Evolutionary conservation across 1,284 basidiomycete genomes (phyloP), one percentile per base, ranked within the genome.

Genomic region (Neonothopanus nambi): DNA sequence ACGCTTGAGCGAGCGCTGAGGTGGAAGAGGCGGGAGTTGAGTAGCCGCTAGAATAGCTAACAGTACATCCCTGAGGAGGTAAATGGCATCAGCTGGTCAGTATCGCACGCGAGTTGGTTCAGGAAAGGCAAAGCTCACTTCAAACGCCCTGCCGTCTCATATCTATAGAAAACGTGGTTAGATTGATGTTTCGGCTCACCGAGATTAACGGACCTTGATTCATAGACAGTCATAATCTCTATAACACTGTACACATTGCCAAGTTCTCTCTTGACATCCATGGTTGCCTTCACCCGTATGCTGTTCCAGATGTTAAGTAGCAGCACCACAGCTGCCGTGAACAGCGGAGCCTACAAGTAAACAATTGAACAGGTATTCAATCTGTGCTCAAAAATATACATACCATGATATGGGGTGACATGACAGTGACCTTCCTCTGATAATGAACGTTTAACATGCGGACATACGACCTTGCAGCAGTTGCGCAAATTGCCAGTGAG

Each of bases 281-380:
- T 69, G 6, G 69, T 65, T 11, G 77, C 66, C 2, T 81, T 80
- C 12, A 80, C 75, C 51, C 79, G 77, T 63, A 78, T 81, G 13
- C 81, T 80, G 15, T 81, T 80, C 79, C 88, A 91, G 23, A 89
- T 79, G 57, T 83, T 87, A 55, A 93, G 74, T 37, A 91, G 69
- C 3, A 91, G 75, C 9, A 91, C 81, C 33, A 89, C 77, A 0
- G 78, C 82, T 2, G 41, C 44, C 15, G 38, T 54, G 23, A 54
- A 48, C n/a, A 53, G n/a, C 11, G 40, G 40, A 15, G 26, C 35
- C 70, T 57, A 49, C 66, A 61, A 67, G 62, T 49, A 68, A 9
- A 36, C 9, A 53, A 35, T 67, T 51, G 50, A 63, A 51, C n/a
- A 40, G n/a, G 9, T 9, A 15, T 7, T 18, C 13, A 36, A n/a